Evolutionary conservation across 176 grass and related monocot species (phyloP).

Genomic region (Musa troglodytarum): DNA sequence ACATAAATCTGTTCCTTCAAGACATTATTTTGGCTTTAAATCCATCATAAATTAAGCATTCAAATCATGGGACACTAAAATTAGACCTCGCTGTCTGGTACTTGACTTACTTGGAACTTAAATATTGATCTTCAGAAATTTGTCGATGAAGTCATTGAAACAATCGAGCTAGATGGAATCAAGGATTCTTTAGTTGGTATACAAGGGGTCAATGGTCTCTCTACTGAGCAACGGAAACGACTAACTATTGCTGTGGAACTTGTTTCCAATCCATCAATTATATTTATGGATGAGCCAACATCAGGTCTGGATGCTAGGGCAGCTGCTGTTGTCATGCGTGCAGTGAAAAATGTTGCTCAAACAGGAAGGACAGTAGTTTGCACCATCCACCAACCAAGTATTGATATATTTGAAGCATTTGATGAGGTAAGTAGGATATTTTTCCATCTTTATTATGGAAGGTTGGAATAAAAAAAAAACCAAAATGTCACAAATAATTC

Average conservation of each 20-base stretch:
- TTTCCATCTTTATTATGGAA: neutral
- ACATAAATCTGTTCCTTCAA: neutral
- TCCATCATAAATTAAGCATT: neutral
- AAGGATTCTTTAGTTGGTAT: conserved; percentile 15
- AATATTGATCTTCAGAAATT: conserved; percentile 1
- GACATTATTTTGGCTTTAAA: neutral
- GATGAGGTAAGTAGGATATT: conserved; percentile 5
- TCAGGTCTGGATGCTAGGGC: conserved; percentile 22
- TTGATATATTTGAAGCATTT: conserved; percentile 24
- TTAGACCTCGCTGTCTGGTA: neutral
- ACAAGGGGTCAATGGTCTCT: conserved; percentile 9
- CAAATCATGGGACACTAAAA: neutral
- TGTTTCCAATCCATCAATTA: conserved; percentile 23
- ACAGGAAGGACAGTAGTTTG: conserved; percentile 23
- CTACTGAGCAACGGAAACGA: conserved; percentile 21
- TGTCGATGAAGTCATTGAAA: conserved; percentile 14
- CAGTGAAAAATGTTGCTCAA: conserved; percentile 18
- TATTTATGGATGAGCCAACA: conserved; percentile 28
- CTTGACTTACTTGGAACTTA: neutral
- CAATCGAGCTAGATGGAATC: conserved; percentile 10
- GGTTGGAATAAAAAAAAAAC: neutral
- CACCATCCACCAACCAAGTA: conserved; percentile 24
- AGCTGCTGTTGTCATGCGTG: conserved; percentile 21
- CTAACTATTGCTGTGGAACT: conserved; percentile 24
- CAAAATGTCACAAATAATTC: neutral